These are phyloP conservation scores for Lupinus albus DNA, from an alignment of 306 rosid species.

Conservation along the genomic window DNA sequence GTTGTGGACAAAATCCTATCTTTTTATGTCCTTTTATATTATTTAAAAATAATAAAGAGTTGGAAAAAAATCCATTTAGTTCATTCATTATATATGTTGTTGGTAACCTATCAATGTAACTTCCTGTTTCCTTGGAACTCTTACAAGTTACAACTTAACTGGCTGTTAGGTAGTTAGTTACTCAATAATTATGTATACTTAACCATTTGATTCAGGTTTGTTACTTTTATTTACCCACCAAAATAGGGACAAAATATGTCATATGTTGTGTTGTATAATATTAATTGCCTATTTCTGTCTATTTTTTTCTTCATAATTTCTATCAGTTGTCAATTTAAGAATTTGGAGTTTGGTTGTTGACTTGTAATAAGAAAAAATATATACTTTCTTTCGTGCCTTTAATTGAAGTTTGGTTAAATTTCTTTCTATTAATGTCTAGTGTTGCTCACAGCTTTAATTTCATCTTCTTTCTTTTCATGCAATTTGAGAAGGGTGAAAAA, in stretches of 20 bases:
- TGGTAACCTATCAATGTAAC: constrained; percentile 29
- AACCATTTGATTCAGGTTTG: constrained; percentile 33
- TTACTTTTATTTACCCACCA: constrained; percentile 10
- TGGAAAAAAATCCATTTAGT: constrained; percentile 18
- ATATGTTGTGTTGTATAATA: constrained; percentile 13
- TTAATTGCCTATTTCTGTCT: constrained; percentile 20
- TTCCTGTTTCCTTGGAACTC: constrained; percentile 48
- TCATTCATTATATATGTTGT: constrained; percentile 31
- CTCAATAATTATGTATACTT: constrained; percentile 36
- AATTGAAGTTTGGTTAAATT: constrained; percentile 29
- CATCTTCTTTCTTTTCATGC: constrained; percentile 41
- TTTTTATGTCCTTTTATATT: constrained; percentile 8
- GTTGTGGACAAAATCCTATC: constrained; percentile 41
- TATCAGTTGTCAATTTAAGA: constrained; percentile 11
- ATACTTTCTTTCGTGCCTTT: neutral
- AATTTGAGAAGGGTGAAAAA: constrained; percentile 39
- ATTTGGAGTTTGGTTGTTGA: constrained; percentile 26
- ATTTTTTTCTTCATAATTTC: neutral
- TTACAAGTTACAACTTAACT: constrained; percentile 31
- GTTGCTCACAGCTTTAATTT: neutral
- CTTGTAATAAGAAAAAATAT: constrained; percentile 1
- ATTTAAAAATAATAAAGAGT: neutral
- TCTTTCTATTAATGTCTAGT: constrained; percentile 15
- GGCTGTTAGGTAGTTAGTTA: constrained; percentile 30
- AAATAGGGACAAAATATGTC: constrained; percentile 43